A percentile compares a stretch with the other conserved stretches of the same genome.
These are phyloP conservation scores for Sporothrix dimorphospora DNA, from an alignment of 2,329 filamentous ascomycete species.

Conservation along the genomic window DNA sequence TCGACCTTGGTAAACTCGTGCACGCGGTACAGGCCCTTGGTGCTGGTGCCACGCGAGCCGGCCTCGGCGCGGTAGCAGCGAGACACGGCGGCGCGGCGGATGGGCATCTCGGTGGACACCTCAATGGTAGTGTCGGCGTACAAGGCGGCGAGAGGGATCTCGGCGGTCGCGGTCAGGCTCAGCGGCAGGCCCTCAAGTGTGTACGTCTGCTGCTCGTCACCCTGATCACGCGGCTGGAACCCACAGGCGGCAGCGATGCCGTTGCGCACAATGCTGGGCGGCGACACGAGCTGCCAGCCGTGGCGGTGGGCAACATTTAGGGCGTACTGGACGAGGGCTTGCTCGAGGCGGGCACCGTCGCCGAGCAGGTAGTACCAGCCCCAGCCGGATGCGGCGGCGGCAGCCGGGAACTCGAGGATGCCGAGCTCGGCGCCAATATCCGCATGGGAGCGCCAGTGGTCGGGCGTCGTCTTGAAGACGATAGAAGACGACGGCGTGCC, in stretches of 20 bases:
- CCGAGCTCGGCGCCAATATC: constrained; percentile 84
- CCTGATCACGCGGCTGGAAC: constrained; percentile 88
- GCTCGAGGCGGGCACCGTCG: constrained; percentile 90
- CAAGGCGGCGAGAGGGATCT: constrained; percentile 93
- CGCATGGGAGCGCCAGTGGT: constrained; percentile 73
- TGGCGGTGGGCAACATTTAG: constrained; percentile 70
- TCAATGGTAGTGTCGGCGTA: constrained; percentile 74
- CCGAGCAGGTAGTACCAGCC: constrained; percentile 97
- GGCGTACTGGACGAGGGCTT: constrained; percentile 87
- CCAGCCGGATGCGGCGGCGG: constrained; percentile 85
- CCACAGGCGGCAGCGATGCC: constrained; percentile 91
- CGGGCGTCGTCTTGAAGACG: constrained; percentile 41
- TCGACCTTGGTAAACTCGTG: constrained; percentile 99
- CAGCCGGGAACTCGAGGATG: constrained; percentile 85
- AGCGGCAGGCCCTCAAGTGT: constrained; percentile 72
- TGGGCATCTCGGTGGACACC: constrained; percentile 70
- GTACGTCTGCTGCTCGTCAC: constrained; percentile 93
- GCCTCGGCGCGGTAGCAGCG: constrained; percentile 97
- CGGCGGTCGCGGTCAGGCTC: constrained; percentile 83
- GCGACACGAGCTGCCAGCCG: constrained; percentile 80
- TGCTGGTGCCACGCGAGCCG: constrained; percentile 83
- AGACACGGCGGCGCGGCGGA: constrained; percentile 81
- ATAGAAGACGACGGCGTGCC: constrained; percentile 24
- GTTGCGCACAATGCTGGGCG: constrained; percentile 87
- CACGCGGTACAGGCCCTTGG: constrained; percentile 93